A percentile compares a stretch with the other conserved stretches of the same genome.
Conservation (phyloP, 352 stramenopile genomes). For the Phytophthora kernoviae region DNA sequence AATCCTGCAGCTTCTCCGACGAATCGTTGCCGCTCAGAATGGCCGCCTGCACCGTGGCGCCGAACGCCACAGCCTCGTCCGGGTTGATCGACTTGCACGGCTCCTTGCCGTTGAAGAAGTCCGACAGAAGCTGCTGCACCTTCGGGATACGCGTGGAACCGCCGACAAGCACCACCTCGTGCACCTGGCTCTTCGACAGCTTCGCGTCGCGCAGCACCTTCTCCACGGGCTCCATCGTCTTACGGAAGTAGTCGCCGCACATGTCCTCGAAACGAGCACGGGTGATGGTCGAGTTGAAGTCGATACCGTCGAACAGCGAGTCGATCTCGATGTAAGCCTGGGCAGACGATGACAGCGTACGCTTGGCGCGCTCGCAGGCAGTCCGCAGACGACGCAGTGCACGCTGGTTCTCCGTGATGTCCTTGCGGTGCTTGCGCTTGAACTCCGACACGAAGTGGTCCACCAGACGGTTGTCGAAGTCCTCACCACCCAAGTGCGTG, state of each 20-base stretch:
- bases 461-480: constrained; percentile 95
- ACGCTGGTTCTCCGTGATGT: constrained; percentile 89
- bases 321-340: constrained; percentile 96
- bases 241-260: constrained; percentile 91
- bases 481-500: constrained; percentile 92
- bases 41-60: constrained; percentile 72
- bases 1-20: constrained; percentile 87
- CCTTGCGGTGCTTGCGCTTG: constrained; percentile 90
- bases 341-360: constrained; percentile 91
- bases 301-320: constrained; percentile 91
- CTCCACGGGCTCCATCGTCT: constrained; percentile 89
- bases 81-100: constrained; percentile 83
- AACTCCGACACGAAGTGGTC: constrained; percentile 95
- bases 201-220: constrained; percentile 90
- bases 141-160: constrained; percentile 80
- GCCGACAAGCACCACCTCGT: constrained; percentile 85
- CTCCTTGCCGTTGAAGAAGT: constrained; percentile 77
- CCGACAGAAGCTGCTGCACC: constrained; percentile 60
- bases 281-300: constrained; percentile 94
- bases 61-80: constrained; percentile 84
- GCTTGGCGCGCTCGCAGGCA: constrained; percentile 94
- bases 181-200: constrained; percentile 81
- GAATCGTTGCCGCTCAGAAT: constrained; percentile 68
- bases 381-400: constrained; percentile 91
- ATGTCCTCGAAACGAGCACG: constrained; percentile 92